phyloP scores from a whole-genome alignment of 352 stramenopile genomes.

The Globisporangium canariense region DNA sequence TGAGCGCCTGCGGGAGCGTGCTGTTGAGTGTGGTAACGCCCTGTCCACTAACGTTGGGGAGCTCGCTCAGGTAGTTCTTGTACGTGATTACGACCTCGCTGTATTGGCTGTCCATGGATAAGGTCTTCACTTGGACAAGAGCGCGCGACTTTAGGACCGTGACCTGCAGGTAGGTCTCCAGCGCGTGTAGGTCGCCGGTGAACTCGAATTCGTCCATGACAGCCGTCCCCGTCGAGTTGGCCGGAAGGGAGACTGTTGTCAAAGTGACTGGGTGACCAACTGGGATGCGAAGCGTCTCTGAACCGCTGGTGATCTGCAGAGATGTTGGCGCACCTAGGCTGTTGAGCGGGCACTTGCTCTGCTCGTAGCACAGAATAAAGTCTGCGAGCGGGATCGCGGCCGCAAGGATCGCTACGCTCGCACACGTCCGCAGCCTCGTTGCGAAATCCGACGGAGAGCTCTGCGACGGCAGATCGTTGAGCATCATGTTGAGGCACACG shows the following conservation, averaged over 20 bases:
- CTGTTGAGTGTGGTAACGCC: not conserved
- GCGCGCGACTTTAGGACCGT: conserved; percentile 1
- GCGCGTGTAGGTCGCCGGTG: not conserved
- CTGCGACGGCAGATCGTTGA: not conserved
- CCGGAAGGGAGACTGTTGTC: not conserved
- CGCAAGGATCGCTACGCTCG: not conserved
- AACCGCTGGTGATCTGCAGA: conserved; percentile 1
- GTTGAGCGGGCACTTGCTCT: conserved; percentile 11
- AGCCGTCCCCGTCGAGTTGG: not conserved
- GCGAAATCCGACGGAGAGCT: not conserved
- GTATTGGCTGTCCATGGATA: not conserved
- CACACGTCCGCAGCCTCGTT: conserved; percentile 2
- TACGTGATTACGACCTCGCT: conserved; percentile 7
- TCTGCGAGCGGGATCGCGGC: conserved; percentile 9
- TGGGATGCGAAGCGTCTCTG: conserved; percentile 4
- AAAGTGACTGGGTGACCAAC: not conserved
- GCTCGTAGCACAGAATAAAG: conserved; percentile 16
- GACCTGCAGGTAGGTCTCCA: conserved; percentile 3
- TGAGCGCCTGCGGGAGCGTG: not conserved
- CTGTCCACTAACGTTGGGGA: conserved; percentile 1
- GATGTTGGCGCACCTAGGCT: conserved; percentile 1
- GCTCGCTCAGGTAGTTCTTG: conserved; percentile 8
- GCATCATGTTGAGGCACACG: conserved; percentile 9
- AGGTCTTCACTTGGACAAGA: not conserved
- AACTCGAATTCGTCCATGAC: conserved; percentile 11